phyloP scores from a whole-genome alignment of 2,329 filamentous ascomycete genomes.

The Waltergamsia citrina region DNA sequence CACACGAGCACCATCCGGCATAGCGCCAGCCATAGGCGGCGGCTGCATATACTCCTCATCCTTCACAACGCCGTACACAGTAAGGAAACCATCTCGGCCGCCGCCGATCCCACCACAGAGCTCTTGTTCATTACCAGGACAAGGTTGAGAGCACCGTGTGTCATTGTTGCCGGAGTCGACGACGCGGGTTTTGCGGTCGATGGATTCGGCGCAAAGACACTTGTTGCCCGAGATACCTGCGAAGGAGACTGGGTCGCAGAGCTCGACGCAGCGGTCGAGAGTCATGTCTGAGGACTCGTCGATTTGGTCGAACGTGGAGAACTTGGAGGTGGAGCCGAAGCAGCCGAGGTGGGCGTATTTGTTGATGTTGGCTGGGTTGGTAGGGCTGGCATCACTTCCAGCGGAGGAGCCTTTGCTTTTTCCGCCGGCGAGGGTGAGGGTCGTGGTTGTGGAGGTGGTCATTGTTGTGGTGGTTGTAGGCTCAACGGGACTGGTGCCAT shows the following conservation, averaged over 20 bases:
- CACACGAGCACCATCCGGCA: no score
- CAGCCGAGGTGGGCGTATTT: constrained; percentile 28
- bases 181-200: constrained; percentile 29
- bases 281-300: constrained; percentile 25
- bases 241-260: constrained; percentile 24
- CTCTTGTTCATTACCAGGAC: constrained; percentile 28
- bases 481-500: constrained; percentile 5
- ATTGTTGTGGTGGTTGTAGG: constrained; percentile 16
- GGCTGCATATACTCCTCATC: constrained; percentile 15
- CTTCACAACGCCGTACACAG: constrained; percentile 29
- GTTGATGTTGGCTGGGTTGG: constrained; percentile 21
- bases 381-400: constrained; percentile 5
- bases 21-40: constrained; percentile 18
- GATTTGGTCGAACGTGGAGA: constrained; percentile 21
- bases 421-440: constrained; percentile 2
- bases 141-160: constrained; percentile 24
- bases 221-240: constrained; percentile 27
- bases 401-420: neutral
- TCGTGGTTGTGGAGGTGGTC: constrained; percentile 9
- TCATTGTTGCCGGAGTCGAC: constrained; percentile 18
- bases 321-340: constrained; percentile 26
- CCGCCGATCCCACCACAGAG: constrained; percentile 39
- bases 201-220: constrained; percentile 34
- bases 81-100: constrained; percentile 27
- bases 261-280: constrained; percentile 24